Conservation (phyloP, 345 rosid genomes). For the Hirschfeldia incana region DNA sequence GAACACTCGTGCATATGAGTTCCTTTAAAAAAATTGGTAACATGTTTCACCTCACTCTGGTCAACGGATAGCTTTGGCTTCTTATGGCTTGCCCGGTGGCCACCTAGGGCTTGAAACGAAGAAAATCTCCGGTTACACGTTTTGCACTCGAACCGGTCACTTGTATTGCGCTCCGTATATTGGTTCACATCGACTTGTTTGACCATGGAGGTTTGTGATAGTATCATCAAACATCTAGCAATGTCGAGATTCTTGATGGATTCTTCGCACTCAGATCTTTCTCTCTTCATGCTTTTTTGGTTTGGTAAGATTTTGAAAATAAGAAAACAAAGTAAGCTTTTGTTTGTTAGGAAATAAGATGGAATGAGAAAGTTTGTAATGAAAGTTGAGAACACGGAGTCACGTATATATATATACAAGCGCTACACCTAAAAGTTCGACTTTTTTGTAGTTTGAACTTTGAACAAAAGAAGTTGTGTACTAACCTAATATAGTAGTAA, state of each 20-base stretch:
- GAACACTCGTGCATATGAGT: conserved; percentile 52
- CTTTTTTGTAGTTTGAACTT: conserved; percentile 27
- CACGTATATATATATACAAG: conserved; percentile 6
- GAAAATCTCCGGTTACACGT: conserved; percentile 63
- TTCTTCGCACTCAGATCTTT: conserved; percentile 41
- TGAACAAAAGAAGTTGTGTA: conserved; percentile 33
- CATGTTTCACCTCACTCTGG: conserved; percentile 19
- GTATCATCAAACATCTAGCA: conserved; percentile 47
- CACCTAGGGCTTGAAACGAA: conserved; percentile 79
- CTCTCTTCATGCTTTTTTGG: conserved; percentile 47
- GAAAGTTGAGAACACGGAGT: conserved; percentile 20
- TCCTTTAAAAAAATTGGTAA: conserved; percentile 14
- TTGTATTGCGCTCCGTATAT: conserved; percentile 6
- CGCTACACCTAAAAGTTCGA: conserved; percentile 19
- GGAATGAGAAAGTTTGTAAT: conserved; percentile 17
- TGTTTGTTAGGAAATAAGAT: not conserved
- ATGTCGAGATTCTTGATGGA: conserved; percentile 46
- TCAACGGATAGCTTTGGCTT: conserved; percentile 40
- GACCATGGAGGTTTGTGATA: conserved; percentile 42
- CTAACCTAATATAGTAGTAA: conserved; percentile 8
- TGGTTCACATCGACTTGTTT: conserved; percentile 24
- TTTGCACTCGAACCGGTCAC: conserved; percentile 56
- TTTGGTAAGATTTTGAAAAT: not conserved
- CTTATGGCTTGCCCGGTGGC: conserved; percentile 80
- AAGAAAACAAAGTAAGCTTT: conserved; percentile 10